Base-by-base conservation (phyloP, 441 rosid genomes). In the Syzygium syzygioides region DNA sequence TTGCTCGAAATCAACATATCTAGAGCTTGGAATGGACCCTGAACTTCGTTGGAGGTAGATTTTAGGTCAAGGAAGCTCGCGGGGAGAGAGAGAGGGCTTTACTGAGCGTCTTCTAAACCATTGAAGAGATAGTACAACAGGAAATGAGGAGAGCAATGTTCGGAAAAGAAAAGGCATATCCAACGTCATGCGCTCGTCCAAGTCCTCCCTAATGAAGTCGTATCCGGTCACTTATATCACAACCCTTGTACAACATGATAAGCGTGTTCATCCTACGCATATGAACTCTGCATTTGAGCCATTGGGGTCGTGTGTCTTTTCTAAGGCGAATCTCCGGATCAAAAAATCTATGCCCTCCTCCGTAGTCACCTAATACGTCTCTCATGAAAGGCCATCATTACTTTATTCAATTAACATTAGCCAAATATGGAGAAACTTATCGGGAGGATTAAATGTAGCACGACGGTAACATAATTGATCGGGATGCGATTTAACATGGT, bases 1-100 rank as follows among this genome's bases (percentile, higher is more conserved):
- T 34, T 34, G 53, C 85, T 54, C 45, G 62, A 5, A 62, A 52
- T 23, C 85, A 53, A 86, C 64, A 89, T 94, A 93, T 93, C 92
- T 91, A 28, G 89, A 92, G 66, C 66, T 50, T n/a, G 48, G 3
- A 30, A 12, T 30, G 71, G 20, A 56, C 87, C 37, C 89, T 55
- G 13, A 26, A 55, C 7, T 59, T 28, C 14, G 15, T 59, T 4
- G n/a, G 7, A 11, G 3, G 4, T 0, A 57, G 62, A 57, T 25
- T 57, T 57, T 57, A 25, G 62, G 62, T 25, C n/a, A 57, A 25
- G 28, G n/a, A 41, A 41, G 45, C 45, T 4, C 45, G 45, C 7
- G 26, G 53, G 26, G 56, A 66, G 10, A 64, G 60, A 20, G 52
- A 37, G 30, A 4, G 30, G 15, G 26, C 55, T 53, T 4, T 41